Base-by-base conservation (phyloP, 345 rosid species). In the Aquilaria sinensis region DNA sequence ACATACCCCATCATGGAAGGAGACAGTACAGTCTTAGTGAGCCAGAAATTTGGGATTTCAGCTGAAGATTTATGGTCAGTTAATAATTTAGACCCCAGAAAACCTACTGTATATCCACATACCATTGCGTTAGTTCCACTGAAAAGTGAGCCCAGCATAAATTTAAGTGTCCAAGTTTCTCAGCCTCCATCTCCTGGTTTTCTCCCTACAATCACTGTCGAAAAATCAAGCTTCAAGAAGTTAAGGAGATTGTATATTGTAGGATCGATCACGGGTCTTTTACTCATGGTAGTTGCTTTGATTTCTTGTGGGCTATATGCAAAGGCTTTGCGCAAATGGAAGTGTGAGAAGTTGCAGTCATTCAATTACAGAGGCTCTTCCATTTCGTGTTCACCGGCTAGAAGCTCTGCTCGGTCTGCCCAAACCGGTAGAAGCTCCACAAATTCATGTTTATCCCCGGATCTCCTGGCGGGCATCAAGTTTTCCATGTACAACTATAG, bases 1-100 rank as follows among this genome's bases (percentile, higher is more conserved):
- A 86, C 86, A 16, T 86, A 81, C 65, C 83, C 88, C 32, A 41
- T 83, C 45, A 51, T 75, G 10, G 77, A 74, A 77, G 81, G 81
- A 47, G 88, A 86, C 53, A 15, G 12, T 10, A 50, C 32, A 10
- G 13, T 3, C 9, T 49, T 56, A 29, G 2, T 86, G 3, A 67
- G 78, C 12, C 0, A 63, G 63, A 81, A 76, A 55, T 83, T 79
- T 37, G 70, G 70, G 5, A 64, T 78, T 49, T 69, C 77, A 0
- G 10, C 31, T 14, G 62, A 55, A 48, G 83, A 77, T 51, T 37
- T 83, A 30, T 77, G 61, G 70, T 70, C 53, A 23, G 83, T 72
- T 47, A 86, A 83, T 45, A 29, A 46, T 51, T 47, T 86, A 12
- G 60, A 71, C 10, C 72, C 77, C 29, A 56, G 41, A 14, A 56